phyloP scores from a whole-genome alignment of 495 filamentous ascomycete genomes.

The Penicillium goetzii region DNA sequence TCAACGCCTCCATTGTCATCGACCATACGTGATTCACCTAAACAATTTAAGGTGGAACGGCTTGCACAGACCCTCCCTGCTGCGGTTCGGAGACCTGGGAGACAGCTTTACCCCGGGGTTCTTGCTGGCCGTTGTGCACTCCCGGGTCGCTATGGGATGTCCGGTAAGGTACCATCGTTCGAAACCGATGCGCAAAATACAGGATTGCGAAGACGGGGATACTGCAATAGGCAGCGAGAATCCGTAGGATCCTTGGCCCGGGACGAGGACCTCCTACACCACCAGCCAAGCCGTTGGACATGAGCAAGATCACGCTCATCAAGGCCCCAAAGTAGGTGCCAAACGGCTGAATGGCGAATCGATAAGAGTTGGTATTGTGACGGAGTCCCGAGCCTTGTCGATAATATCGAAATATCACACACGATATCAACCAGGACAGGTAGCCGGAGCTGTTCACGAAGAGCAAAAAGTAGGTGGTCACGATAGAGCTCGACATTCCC shows the following conservation, averaged over 20 bases:
- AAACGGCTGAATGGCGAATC: constrained; percentile 54
- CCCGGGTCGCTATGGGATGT: not conserved
- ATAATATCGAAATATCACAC: constrained; percentile 60
- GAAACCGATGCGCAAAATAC: constrained; percentile 26
- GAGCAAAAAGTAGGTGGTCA: constrained; percentile 59
- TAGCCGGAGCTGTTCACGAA: constrained; percentile 63
- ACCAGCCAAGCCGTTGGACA: constrained; percentile 58
- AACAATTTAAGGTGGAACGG: not conserved
- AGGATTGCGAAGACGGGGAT: constrained; percentile 60
- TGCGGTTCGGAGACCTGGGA: not conserved
- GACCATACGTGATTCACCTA: constrained; percentile 23
- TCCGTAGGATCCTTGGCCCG: constrained; percentile 46
- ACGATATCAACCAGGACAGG: constrained; percentile 62
- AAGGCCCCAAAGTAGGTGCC: constrained; percentile 54
- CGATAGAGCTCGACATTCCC: constrained; percentile 32
- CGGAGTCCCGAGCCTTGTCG: constrained; percentile 49
- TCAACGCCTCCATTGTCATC: constrained; percentile 18
- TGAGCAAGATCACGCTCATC: constrained; percentile 49
- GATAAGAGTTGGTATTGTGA: constrained; percentile 45
- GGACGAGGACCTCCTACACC: constrained; percentile 47
- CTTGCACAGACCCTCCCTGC: not conserved
- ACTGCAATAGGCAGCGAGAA: constrained; percentile 64
- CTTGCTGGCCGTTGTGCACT: not conserved
- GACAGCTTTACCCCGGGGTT: not conserved
- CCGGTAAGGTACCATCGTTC: constrained; percentile 12